These are phyloP conservation scores for Candida bentonensis DNA, from an alignment of 805 yeast species.

Conservation along the genomic window DNA sequence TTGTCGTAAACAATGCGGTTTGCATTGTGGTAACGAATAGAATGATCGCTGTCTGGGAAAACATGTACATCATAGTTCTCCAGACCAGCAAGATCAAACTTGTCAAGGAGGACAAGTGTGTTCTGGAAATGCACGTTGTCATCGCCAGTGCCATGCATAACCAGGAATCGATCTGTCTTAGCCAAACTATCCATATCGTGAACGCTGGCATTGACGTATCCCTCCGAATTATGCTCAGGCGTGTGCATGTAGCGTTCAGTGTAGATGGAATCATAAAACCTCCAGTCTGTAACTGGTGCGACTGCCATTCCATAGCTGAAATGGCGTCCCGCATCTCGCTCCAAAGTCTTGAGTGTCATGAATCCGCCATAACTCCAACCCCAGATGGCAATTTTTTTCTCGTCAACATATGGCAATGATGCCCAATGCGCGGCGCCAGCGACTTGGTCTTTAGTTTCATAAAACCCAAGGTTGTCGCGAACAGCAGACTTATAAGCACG, in stretches of 20 bases:
- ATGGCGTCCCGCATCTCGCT: constrained; percentile 57
- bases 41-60: constrained; percentile 89
- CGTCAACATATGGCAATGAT: constrained; percentile 47
- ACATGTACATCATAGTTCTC: constrained; percentile 83
- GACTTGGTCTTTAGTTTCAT: constrained; percentile 79
- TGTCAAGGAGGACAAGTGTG: constrained; percentile 62
- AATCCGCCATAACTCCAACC: constrained; percentile 99
- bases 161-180: constrained; percentile 48
- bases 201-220: constrained; percentile 48
- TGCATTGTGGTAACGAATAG: constrained; percentile 70
- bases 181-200: constrained; percentile 42
- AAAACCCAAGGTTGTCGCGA: constrained; percentile 66
- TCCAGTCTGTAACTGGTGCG: constrained; percentile 96
- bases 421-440: constrained; percentile 68
- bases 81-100: constrained; percentile 53
- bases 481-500: constrained; percentile 64
- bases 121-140: constrained; percentile 96
- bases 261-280: constrained; percentile 79
- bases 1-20: constrained; percentile 57
- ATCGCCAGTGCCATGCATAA: constrained; percentile 96
- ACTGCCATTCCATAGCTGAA: constrained; percentile 89
- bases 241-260: constrained; percentile 91
- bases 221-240: constrained; percentile 50
- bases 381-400: constrained; percentile 67
- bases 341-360: constrained; percentile 79